Evolutionary conservation across 2,329 filamentous ascomycete species (phyloP).

Genomic region (Cladophialophora psammophila): DNA sequence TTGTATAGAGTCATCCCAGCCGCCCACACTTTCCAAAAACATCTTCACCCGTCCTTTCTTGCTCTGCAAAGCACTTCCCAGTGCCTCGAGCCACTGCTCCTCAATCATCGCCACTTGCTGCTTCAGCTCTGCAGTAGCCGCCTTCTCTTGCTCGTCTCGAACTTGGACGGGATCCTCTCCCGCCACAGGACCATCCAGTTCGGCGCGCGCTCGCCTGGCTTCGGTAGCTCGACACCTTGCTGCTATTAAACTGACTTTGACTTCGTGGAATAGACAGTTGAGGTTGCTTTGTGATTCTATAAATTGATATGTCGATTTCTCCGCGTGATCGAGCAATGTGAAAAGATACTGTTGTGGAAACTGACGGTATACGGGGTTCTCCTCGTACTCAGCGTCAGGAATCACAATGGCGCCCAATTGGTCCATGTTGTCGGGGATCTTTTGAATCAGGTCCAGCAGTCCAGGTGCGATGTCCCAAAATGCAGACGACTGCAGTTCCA

Average conservation of each 20-base stretch:
- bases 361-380: slow-evolving; percentile 81
- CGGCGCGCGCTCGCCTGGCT: slow-evolving; percentile 63
- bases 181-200: slow-evolving; percentile 36
- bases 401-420: slow-evolving; percentile 68
- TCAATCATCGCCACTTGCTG: slow-evolving; percentile 92
- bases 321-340: slow-evolving; percentile 81
- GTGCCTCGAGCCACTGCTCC: slow-evolving; percentile 85
- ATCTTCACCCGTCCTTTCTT: slow-evolving; percentile 77
- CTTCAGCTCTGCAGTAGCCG: slow-evolving; percentile 84
- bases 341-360: slow-evolving; percentile 92
- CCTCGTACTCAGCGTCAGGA: slow-evolving; percentile 77
- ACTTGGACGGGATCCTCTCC: slow-evolving; percentile 50
- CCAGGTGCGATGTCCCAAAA: slow-evolving; percentile 98
- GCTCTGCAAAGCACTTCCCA: slow-evolving; percentile 77
- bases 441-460: slow-evolving; percentile 77
- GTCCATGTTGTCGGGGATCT: slow-evolving; percentile 49
- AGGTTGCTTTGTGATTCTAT: slow-evolving; percentile 94
- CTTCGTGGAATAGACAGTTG: slow-evolving; percentile 87
- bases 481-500: slow-evolving; percentile 88
- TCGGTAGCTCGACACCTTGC: slow-evolving; percentile 73
- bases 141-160: slow-evolving; percentile 70
- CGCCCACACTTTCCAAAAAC: slow-evolving; percentile 78
- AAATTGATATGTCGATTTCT: slow-evolving; percentile 94
- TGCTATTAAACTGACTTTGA: slow-evolving; percentile 77
- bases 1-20: slow-evolving; percentile 74